Percentiles rank a stretch among this genome's conserved stretches.
Conservation (phyloP, 345 rosid genomes). For the Mercurialis annua region DNA sequence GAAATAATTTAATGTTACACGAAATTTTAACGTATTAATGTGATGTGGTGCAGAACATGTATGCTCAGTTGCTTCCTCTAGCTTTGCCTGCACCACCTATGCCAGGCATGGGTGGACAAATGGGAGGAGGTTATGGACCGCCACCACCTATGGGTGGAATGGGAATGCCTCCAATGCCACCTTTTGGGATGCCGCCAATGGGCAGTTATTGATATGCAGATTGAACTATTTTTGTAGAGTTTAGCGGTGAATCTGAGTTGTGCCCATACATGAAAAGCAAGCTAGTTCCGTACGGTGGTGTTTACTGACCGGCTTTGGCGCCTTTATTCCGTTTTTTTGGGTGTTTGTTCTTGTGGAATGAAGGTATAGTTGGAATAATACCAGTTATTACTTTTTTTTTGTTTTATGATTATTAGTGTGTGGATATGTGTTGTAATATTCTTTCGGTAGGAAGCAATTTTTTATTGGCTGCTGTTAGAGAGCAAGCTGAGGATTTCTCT, state of each 20-base stretch:
- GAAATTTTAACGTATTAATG: background rate
- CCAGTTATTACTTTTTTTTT: slow-evolving; percentile 9
- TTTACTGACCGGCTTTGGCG: slow-evolving; percentile 11
- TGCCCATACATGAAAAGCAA: slow-evolving; percentile 8
- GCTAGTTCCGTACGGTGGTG: slow-evolving; percentile 17
- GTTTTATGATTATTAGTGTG: slow-evolving; percentile 10
- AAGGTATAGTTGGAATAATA: slow-evolving; percentile 29
- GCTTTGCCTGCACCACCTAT: slow-evolving; percentile 30
- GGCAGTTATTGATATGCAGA: slow-evolving; percentile 20
- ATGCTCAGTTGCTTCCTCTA: slow-evolving; percentile 32
- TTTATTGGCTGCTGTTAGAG: slow-evolving; percentile 29
- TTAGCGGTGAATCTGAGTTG: slow-evolving; percentile 16
- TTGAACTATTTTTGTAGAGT: slow-evolving; percentile 15
- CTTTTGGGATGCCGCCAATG: slow-evolving; percentile 33
- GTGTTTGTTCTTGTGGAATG: slow-evolving; percentile 22
- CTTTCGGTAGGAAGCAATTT: slow-evolving; percentile 34
- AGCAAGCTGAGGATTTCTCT: slow-evolving; percentile 35
- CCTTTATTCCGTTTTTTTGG: slow-evolving; percentile 17
- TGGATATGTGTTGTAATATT: slow-evolving; percentile 43
- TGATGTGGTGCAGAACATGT: slow-evolving; percentile 25
- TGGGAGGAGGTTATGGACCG: slow-evolving; percentile 28
- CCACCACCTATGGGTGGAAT: slow-evolving; percentile 30
- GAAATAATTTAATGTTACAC: background rate
- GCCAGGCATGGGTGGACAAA: slow-evolving; percentile 31
- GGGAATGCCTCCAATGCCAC: slow-evolving; percentile 34